Percentiles rank a stretch among this genome's conserved stretches.
These are phyloP conservation scores for Chamaenerion angustifolium DNA, from an alignment of 345 rosid species.

Conservation along the genomic window DNA sequence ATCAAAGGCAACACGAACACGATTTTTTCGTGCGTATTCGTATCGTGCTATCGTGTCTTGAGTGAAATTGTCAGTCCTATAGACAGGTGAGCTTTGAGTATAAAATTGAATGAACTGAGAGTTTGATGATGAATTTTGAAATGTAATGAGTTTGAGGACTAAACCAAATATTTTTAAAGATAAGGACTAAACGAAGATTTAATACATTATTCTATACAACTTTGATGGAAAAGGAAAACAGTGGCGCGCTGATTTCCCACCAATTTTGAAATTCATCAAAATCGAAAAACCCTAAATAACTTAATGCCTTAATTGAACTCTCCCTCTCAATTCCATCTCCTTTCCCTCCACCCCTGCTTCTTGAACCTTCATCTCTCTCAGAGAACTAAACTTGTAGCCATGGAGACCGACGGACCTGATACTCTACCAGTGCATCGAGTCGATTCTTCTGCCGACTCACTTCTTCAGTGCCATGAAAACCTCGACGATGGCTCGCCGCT, in stretches of 20 bases:
- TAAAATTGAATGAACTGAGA: too few relatives aligned
- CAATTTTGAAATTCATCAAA: background rate
- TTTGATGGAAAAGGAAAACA: too few relatives aligned
- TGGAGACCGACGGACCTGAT: background rate
- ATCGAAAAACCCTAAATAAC: background rate
- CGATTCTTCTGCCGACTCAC: background rate
- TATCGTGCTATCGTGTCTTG: too few relatives aligned
- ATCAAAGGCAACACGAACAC: too few relatives aligned
- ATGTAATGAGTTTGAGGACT: too few relatives aligned
- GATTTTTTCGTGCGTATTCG: too few relatives aligned
- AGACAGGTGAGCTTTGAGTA: too few relatives aligned
- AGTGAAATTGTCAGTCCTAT: too few relatives aligned
- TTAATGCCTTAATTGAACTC: background rate
- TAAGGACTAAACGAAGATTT: background rate
- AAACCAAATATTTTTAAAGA: too few relatives aligned
- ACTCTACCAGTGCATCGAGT: background rate
- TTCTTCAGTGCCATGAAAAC: background rate
- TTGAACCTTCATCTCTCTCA: background rate
- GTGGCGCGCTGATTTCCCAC: background rate
- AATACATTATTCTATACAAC: too few relatives aligned
- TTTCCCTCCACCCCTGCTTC: slow-evolving; percentile 1
- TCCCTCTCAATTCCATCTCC: background rate
- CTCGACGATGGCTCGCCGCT: too few relatives aligned
- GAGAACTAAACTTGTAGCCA: background rate
- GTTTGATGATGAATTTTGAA: background rate